Conservation (phyloP, 129 eudicot species). For the Chrysanthemum makinoi region DNA sequence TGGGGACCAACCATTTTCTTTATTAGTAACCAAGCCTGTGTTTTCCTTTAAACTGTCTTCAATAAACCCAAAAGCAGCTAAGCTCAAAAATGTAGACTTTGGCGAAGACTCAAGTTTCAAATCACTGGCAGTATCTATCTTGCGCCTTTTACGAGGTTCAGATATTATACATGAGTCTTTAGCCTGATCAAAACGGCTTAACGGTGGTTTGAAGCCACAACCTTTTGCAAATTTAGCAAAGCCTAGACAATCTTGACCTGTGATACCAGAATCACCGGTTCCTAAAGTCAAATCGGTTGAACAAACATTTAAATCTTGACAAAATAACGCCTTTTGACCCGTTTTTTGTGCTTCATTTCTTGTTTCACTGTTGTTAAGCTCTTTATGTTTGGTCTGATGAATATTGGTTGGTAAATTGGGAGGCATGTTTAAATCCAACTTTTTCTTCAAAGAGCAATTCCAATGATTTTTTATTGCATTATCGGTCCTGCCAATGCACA, state of each 20-base stretch:
- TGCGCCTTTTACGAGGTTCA: slow-evolving; percentile 41
- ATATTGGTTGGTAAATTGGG: background rate
- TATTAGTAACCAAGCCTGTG: slow-evolving; percentile 5
- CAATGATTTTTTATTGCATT: slow-evolving; percentile 63
- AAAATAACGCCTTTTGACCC: slow-evolving; percentile 16
- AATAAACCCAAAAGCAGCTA: slow-evolving; percentile 29
- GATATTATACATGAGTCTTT: background rate
- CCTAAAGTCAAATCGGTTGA: background rate
- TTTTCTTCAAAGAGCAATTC: slow-evolving; percentile 59
- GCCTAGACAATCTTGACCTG: background rate
- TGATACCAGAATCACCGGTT: background rate
- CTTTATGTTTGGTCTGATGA: slow-evolving; percentile 1
- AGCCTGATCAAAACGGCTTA: background rate
- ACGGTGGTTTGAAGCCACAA: slow-evolving; percentile 12
- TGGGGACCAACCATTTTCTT: slow-evolving; percentile 9
- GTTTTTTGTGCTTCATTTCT: slow-evolving; percentile 6
- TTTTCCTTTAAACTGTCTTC: slow-evolving; percentile 3
- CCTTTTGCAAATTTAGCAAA: slow-evolving; percentile 3
- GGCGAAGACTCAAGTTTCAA: slow-evolving; percentile 27
- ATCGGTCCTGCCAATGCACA: slow-evolving; percentile 40
- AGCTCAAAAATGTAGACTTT: slow-evolving; percentile 39
- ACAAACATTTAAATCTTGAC: slow-evolving; percentile 1
- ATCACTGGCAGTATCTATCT: slow-evolving; percentile 17
- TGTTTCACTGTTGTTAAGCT: background rate
- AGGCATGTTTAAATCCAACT: slow-evolving; percentile 18